Conservation (phyloP, 2,329 filamentous ascomycete genomes). For the Aureobasidium sp. region DNA sequence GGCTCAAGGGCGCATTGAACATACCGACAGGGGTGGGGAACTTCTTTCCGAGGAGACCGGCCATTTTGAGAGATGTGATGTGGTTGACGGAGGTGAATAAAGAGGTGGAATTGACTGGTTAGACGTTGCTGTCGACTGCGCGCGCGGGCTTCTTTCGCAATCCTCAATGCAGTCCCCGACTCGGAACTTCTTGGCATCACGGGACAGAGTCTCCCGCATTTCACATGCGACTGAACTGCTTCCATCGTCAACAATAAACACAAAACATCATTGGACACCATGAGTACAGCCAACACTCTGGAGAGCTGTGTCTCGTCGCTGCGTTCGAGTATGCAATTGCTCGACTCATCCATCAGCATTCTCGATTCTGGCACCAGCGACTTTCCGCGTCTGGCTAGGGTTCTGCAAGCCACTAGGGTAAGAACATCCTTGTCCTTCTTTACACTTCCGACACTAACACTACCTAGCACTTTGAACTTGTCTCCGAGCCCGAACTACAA, state of each 20-base stretch:
- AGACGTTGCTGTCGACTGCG: conserved; percentile 4
- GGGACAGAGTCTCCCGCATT: background rate
- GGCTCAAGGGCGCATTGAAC: conserved; percentile 19
- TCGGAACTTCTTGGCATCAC: conserved; percentile 4
- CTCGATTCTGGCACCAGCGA: conserved; percentile 56
- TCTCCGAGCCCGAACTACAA: conserved; percentile 74
- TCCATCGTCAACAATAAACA: background rate
- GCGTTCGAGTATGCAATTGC: conserved; percentile 51
- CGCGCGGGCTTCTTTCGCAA: background rate
- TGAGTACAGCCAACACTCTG: conserved; percentile 34
- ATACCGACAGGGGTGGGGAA: conserved; percentile 43
- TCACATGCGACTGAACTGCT: background rate
- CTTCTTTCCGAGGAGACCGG: conserved; percentile 42
- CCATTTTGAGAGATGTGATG: conserved; percentile 27
- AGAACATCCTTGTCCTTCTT: background rate
- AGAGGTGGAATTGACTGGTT: conserved; percentile 12
- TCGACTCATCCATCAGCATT: conserved; percentile 55
- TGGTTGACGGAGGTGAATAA: conserved; percentile 10
- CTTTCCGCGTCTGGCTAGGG: conserved; percentile 54
- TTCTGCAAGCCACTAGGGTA: conserved; percentile 55
- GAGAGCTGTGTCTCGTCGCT: conserved; percentile 53
- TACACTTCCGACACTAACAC: background rate
- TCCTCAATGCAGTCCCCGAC: background rate
- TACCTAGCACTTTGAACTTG: conserved; percentile 78
- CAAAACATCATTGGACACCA: background rate